phyloP scores from a whole-genome alignment of 352 stramenopile species.

The Globisporangium paroecandrum region DNA sequence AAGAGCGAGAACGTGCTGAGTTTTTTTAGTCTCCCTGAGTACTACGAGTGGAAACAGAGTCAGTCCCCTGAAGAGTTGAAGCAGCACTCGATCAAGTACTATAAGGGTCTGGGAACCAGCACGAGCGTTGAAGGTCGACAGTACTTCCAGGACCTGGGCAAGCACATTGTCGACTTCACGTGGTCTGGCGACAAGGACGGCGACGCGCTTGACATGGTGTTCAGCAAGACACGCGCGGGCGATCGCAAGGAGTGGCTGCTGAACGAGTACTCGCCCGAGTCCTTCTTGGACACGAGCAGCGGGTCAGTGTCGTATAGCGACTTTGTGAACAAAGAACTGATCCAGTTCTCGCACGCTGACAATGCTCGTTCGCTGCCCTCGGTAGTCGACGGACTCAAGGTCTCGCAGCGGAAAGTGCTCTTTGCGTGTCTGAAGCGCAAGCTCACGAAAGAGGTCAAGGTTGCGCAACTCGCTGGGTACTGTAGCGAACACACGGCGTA shows the following conservation, averaged over 20 bases:
- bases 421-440: constrained; percentile 99
- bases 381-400: constrained; percentile 97
- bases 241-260: constrained; percentile 97
- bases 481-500: constrained; percentile 97
- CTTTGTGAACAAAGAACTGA: constrained; percentile 99
- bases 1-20: constrained; percentile 55
- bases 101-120: constrained; percentile 98
- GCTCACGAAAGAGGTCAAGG: constrained; percentile 98
- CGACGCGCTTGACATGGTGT: constrained; percentile 98
- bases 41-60: constrained; percentile 92
- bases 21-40: constrained; percentile 98
- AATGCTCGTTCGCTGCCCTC: constrained; percentile 95
- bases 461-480: constrained; percentile 99
- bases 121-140: constrained; percentile 96
- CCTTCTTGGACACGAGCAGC: constrained; percentile 92
- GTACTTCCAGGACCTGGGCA: constrained; percentile 96
- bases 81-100: constrained; percentile 98
- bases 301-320: constrained; percentile 91
- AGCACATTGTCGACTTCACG: constrained; percentile 92
- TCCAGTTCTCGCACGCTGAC: constrained; percentile 98
- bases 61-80: constrained; percentile 53
- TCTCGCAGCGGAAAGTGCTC: constrained; percentile 97
- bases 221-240: constrained; percentile 94
- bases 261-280: constrained; percentile 78
- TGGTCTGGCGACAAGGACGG: constrained; percentile 70